Evolutionary conservation across 2,329 filamentous ascomycete species (phyloP), one percentile per base, ranked within the genome.

Genomic region (Neonectria magnoliae): DNA sequence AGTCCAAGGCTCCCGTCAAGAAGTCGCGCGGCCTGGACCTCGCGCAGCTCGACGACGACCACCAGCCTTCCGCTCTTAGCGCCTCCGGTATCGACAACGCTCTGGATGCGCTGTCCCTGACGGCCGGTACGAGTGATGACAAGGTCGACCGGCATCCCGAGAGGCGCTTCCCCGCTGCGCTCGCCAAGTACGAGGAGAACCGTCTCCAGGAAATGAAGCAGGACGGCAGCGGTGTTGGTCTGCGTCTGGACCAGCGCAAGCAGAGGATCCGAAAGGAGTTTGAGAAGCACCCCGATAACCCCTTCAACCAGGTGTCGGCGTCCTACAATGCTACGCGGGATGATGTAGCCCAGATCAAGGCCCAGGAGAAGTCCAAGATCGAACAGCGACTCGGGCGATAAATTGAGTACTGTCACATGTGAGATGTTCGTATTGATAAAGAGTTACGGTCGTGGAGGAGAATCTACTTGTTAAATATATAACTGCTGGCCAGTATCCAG

Each of bases 21-120:
- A 92, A 91, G 77, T 86, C 87, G 52, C 86, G 88, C 66, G 92
- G 92, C 25, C 86, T 95, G 41, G 92, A 94, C 74, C 86, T 95
- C 44, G 87, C 86, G 18, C 90, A 92, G 77, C 90, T 97, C 69
- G 92, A 96, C 73, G 83, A 80, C 51, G 87, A 87, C 16, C 14
- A 38, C 67, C 84, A 84, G 68, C 81, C 89, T 10, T 72, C 84
- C 0, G 80, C 92, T 0, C 86, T 98, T 73, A 94, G 91, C 78
- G 94, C 94, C 4, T 87, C 91, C 0, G 94, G 94, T 74, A 97
- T 99, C 79, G 94, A 98, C 78, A 95, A 98, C 75, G 94, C 94
- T 0, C 88, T 98, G 54, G 94, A 98, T 74, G 94, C 94, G 3
- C 87, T 98, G 29, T 89, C 88, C 2, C 80, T 98, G 57, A 84